Conservation (phyloP, 2,329 filamentous ascomycete genomes). For the Pseudogymnoascus sp. region DNA sequence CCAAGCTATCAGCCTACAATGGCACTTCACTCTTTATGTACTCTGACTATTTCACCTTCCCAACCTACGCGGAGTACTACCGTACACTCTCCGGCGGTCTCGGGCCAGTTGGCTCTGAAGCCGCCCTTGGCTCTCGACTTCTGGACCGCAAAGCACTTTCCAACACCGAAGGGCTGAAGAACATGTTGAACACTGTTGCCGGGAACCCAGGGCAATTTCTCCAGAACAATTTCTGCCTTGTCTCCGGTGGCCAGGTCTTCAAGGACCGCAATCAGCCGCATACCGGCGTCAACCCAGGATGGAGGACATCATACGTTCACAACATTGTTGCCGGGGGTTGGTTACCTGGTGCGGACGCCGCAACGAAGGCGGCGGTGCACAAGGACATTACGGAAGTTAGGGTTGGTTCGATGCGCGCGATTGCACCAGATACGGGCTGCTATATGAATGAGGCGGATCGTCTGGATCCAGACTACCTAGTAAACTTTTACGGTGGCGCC, state of each 20-base stretch:
- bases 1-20: conserved; percentile 16
- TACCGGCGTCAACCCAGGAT: conserved; percentile 28
- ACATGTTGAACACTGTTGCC: conserved; percentile 24
- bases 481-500: conserved; percentile 32
- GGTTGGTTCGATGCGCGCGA: conserved; percentile 27
- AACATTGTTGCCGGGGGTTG: conserved; percentile 17
- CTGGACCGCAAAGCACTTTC: conserved; percentile 21
- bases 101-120: conserved; percentile 14
- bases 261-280: conserved; percentile 22
- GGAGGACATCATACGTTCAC: conserved; percentile 22
- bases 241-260: conserved; percentile 28
- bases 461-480: conserved; percentile 28
- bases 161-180: conserved; percentile 18
- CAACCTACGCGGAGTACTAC: conserved; percentile 28
- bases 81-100: conserved; percentile 20
- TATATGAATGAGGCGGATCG: conserved; percentile 39
- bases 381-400: conserved; percentile 28
- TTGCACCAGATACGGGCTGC: conserved; percentile 35
- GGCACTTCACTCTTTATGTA: conserved; percentile 20
- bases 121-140: conserved; percentile 25
- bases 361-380: conserved; percentile 17
- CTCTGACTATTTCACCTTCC: conserved; percentile 17
- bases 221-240: conserved; percentile 24
- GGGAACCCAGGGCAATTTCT: conserved; percentile 22
- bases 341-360: conserved; percentile 13